A percentile compares a stretch with the other conserved stretches of the same genome.
Evolutionary conservation across 352 stramenopile species (phyloP).

Genomic region (Pythium monospermum): DNA sequence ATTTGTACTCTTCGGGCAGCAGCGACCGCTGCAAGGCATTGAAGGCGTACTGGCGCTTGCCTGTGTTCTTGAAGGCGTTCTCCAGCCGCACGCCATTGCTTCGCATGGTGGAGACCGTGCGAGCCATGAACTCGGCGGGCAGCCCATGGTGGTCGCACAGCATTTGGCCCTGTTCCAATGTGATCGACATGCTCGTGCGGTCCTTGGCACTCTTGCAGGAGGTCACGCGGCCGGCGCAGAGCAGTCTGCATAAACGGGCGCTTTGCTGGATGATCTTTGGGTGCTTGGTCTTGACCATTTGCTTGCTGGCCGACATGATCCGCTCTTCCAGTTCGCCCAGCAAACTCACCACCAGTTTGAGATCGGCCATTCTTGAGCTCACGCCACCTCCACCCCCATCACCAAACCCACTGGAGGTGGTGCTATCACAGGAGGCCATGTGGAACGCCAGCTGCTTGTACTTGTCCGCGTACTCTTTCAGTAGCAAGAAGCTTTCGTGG

Average conservation of each 20-base stretch:
- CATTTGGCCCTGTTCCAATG: slow-evolving; percentile 91
- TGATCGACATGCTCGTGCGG: slow-evolving; percentile 97
- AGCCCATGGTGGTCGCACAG: slow-evolving; percentile 81
- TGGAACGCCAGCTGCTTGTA: slow-evolving; percentile 62
- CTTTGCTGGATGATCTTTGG: slow-evolving; percentile 81
- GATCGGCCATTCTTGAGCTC: slow-evolving; percentile 50
- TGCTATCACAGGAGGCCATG: slow-evolving; percentile 31
- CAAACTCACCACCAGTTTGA: slow-evolving; percentile 53
- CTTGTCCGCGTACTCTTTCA: slow-evolving; percentile 83
- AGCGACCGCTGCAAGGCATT: slow-evolving; percentile 87
- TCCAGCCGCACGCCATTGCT: slow-evolving; percentile 85
- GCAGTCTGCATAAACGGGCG: slow-evolving; percentile 70
- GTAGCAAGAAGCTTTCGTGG: slow-evolving; percentile 73
- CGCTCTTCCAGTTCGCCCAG: slow-evolving; percentile 53
- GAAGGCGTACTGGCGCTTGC: slow-evolving; percentile 86
- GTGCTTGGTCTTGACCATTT: slow-evolving; percentile 83
- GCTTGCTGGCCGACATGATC: slow-evolving; percentile 76
- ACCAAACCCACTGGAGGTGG: slow-evolving; percentile 21
- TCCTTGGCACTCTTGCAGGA: slow-evolving; percentile 98
- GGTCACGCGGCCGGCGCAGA: slow-evolving; percentile 90
- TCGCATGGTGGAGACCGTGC: slow-evolving; percentile 84
- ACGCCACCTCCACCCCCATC: slow-evolving; percentile 44
- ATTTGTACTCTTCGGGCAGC: slow-evolving; percentile 82
- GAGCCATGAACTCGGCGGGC: slow-evolving; percentile 60
- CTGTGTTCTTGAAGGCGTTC: slow-evolving; percentile 88